Percentiles rank a stretch among this genome's conserved stretches.
Conservation (phyloP, 257 asterid species). For the Scutellaria baicalensis region DNA sequence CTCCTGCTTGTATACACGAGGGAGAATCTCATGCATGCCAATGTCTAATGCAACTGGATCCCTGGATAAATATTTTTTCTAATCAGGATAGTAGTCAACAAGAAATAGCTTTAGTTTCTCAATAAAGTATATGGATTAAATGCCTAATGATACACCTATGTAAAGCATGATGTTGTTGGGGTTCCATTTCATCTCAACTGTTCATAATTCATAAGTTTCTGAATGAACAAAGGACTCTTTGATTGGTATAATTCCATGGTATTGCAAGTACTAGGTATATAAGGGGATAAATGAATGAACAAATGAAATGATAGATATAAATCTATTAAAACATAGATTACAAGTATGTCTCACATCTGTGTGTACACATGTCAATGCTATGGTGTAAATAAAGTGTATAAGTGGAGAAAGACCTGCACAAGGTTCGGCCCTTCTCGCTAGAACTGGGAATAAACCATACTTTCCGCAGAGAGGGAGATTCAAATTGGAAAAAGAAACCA, state of each 20-base stretch:
- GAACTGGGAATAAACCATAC: constrained; percentile 89
- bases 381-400: not conserved
- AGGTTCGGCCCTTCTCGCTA: constrained; percentile 67
- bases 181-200: not conserved
- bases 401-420: constrained; percentile 74
- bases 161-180: not conserved
- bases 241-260: not conserved
- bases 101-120: not conserved
- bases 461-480: constrained; percentile 62
- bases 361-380: not conserved
- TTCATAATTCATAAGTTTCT: not conserved
- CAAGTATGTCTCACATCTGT: not conserved
- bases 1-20: constrained; percentile 76
- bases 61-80: constrained; percentile 35
- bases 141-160: not conserved
- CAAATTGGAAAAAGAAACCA: constrained; percentile 92
- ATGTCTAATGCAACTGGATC: constrained; percentile 83
- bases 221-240: not conserved
- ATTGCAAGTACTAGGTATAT: not conserved
- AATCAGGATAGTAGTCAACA: constrained; percentile 5
- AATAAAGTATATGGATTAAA: not conserved
- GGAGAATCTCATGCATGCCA: constrained; percentile 73
- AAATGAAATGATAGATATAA: not conserved
- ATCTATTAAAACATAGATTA: not conserved
- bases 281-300: not conserved